Percentiles rank a stretch among this genome's conserved stretches.
Evolutionary conservation across 2,329 filamentous ascomycete genomes (phyloP).

Genomic region (Alternaria triticimaculans): DNA sequence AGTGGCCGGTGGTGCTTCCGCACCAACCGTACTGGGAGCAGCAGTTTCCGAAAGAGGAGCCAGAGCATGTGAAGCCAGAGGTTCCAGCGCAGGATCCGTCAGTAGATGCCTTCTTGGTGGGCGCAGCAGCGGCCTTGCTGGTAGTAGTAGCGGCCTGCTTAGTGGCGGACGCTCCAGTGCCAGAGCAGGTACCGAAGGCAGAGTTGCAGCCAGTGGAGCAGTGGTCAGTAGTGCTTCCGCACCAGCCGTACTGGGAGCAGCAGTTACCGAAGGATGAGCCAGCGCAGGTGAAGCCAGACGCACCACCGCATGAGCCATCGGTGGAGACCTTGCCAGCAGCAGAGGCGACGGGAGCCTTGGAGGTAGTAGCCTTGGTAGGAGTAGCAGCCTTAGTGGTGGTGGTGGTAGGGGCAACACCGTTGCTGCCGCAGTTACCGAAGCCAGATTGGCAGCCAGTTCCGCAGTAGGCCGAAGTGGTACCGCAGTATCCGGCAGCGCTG

Average conservation of each 20-base stretch:
- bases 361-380: neutral
- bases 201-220: slow-evolving; percentile 44
- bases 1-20: slow-evolving; percentile 38
- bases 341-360: slow-evolving; percentile 8
- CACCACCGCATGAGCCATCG: slow-evolving; percentile 32
- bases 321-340: slow-evolving; percentile 22
- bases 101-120: slow-evolving; percentile 29
- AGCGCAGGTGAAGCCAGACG: slow-evolving; percentile 46
- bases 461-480: slow-evolving; percentile 33
- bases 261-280: slow-evolving; percentile 55
- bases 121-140: slow-evolving; percentile 8
- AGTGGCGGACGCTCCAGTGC: slow-evolving; percentile 5
- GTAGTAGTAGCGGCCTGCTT: neutral
- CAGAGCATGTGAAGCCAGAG: slow-evolving; percentile 48
- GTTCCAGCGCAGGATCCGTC: slow-evolving; percentile 38
- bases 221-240: slow-evolving; percentile 40
- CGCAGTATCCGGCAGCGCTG: slow-evolving; percentile 46
- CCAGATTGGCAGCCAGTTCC: slow-evolving; percentile 37
- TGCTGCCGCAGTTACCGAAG: slow-evolving; percentile 36
- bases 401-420: slow-evolving; percentile 4
- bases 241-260: slow-evolving; percentile 53
- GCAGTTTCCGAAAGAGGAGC: slow-evolving; percentile 53
- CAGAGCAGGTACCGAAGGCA: slow-evolving; percentile 39
- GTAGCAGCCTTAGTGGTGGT: neutral
- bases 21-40: slow-evolving; percentile 55